Conservation (phyloP, 1,139 yeast genomes). For the Yamadazyma triangularis region DNA sequence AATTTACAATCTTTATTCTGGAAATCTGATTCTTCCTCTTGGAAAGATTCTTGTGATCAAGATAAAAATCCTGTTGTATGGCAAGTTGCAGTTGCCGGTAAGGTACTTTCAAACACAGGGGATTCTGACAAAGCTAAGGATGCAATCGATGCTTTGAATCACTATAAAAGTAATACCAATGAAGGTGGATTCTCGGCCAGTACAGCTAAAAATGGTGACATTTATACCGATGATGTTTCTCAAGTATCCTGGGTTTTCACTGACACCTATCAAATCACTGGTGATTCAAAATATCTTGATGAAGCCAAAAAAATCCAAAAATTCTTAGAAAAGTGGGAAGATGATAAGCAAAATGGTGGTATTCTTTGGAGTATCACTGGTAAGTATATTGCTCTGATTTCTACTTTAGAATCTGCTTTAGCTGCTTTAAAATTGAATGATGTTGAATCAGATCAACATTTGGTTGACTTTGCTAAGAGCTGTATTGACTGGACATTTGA, state of each 20-base stretch:
- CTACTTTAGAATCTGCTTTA: constrained; percentile 31
- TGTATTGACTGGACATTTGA: constrained; percentile 22
- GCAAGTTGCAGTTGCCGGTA: constrained; percentile 26
- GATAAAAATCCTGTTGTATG: constrained; percentile 16
- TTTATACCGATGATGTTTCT: constrained; percentile 34
- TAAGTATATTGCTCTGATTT: constrained; percentile 30
- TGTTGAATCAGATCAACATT: constrained; percentile 2
- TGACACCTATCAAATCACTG: constrained; percentile 21
- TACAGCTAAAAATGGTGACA: constrained; percentile 24
- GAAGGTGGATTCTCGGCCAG: constrained; percentile 28
- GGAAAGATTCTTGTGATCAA: constrained; percentile 18
- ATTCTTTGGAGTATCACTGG: constrained; percentile 25
- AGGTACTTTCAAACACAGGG: constrained; percentile 15
- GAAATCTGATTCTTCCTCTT: constrained; percentile 11
- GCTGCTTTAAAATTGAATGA: constrained; percentile 27
- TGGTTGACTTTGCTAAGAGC: constrained; percentile 14
- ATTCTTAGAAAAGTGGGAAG: constrained; percentile 12
- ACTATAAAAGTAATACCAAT: constrained; percentile 14
- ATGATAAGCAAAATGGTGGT: constrained; percentile 22
- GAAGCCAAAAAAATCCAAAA: constrained; percentile 6
- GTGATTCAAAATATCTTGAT: constrained; percentile 4
- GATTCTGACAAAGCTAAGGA: constrained; percentile 9
- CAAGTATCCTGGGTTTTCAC: constrained; percentile 30
- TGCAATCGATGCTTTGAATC: constrained; percentile 12
- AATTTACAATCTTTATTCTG: constrained; percentile 21